Conservation (phyloP, 805 yeast genomes). For the Saturnispora halmiae region DNA sequence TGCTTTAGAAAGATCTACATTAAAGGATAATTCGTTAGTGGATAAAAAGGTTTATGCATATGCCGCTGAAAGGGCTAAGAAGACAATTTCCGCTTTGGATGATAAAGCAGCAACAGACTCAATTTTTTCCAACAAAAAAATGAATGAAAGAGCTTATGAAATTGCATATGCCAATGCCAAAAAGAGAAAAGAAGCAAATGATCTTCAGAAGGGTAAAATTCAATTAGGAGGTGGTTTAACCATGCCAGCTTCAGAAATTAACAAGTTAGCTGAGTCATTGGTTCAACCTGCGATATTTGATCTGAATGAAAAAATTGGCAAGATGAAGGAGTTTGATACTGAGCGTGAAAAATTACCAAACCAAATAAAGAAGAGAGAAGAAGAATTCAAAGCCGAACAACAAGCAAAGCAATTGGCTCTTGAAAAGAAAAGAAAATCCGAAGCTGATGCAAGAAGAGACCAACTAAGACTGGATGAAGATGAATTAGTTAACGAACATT, state of each 20-base stretch:
- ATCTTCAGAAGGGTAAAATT: conserved; percentile 44
- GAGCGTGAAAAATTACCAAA: conserved; percentile 32
- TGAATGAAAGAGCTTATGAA: conserved; percentile 64
- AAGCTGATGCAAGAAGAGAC: conserved; percentile 33
- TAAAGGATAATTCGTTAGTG: conserved; percentile 31
- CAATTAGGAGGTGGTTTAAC: conserved; percentile 84
- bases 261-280: conserved; percentile 65
- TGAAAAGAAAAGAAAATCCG: conserved; percentile 27
- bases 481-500: conserved; percentile 36
- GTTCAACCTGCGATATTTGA: conserved; percentile 79
- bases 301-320: conserved; percentile 54
- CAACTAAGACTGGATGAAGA: conserved; percentile 42
- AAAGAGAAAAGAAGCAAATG: conserved; percentile 36
- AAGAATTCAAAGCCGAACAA: conserved; percentile 31
- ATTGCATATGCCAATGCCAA: conserved; percentile 63
- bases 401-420: conserved; percentile 31
- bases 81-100: conserved; percentile 23
- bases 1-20: conserved; percentile 33
- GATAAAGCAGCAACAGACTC: conserved; percentile 19
- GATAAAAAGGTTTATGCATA: conserved; percentile 37
- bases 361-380: conserved; percentile 34
- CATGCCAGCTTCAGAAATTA: conserved; percentile 67
- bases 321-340: conserved; percentile 54
- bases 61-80: conserved; percentile 44
- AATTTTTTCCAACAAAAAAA: conserved; percentile 25